Evolutionary conservation across 202 grass and related monocot species (phyloP).

Genomic region (Elaeis oleifera): DNA sequence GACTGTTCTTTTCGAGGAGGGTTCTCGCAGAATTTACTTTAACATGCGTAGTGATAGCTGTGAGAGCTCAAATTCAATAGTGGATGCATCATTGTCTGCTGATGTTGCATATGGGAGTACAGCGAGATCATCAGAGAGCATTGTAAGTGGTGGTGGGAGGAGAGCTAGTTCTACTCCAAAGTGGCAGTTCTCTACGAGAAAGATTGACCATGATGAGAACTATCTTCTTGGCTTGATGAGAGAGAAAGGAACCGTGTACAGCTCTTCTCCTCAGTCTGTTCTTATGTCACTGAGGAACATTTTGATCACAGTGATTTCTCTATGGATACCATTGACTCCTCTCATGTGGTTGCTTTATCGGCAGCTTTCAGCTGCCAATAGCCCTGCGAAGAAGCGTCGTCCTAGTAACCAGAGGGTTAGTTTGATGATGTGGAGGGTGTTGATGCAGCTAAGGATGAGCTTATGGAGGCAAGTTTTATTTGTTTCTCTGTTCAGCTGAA

Average conservation of each 20-base stretch:
- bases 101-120: not conserved
- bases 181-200: constrained; percentile 62
- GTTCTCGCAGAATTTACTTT: constrained; percentile 78
- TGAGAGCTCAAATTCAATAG: not conserved
- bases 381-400: constrained; percentile 32
- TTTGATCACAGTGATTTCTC: constrained; percentile 53
- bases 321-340: constrained; percentile 77
- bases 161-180: constrained; percentile 5
- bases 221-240: constrained; percentile 75
- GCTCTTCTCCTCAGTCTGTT: constrained; percentile 51
- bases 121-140: not conserved
- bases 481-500: not conserved
- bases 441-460: constrained; percentile 72
- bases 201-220: constrained; percentile 71
- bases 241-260: constrained; percentile 53
- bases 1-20: constrained; percentile 64
- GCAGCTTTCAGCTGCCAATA: constrained; percentile 44
- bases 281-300: constrained; percentile 49
- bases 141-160: not conserved
- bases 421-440: constrained; percentile 81
- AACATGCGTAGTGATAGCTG: constrained; percentile 17
- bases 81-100: not conserved
- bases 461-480: constrained; percentile 50
- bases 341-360: constrained; percentile 86
- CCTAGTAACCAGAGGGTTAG: constrained; percentile 43